Base-by-base conservation (phyloP, 148 eudicot species). In the Polygonum maritimum region DNA sequence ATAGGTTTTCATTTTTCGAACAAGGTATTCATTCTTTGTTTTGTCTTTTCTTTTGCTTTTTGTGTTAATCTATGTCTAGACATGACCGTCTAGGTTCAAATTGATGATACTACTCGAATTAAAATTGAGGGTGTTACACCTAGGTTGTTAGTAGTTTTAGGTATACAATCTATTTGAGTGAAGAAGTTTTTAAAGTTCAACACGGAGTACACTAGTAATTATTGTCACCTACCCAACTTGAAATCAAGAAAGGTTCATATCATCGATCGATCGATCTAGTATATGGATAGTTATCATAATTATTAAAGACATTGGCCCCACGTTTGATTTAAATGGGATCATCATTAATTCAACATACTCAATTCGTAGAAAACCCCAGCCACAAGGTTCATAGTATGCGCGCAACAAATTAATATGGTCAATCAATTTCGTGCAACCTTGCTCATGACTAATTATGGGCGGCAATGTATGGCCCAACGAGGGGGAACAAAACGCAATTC, bases 281-380 rank as follows among this genome's bases (percentile, higher is more conserved):
- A 26, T 26, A 54, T 54, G 21, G 19, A 8, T 54, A 54, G 60
- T 54, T 52, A 54, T n/a, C 5, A 54, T 54, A 5, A n/a, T 54
- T 18, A n/a, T 54, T 18, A 21, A 54, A 54, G 60, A 4, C 60
- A 54, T 54, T 54, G 67, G 5, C 16, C 67, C 67, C 67, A 60
- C 67, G 67, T 22, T 13, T 8, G 36, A 63, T 35, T 13, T 13
- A 33, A 3, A 63, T 12, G 35, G 39, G 40, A 8, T 10, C 16
- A 8, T 10, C 16, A 49, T 49, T 12, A 26, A 35, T 14, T 3
- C 31, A 65, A 33, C 44, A 13, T 36, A 65, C 18, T 12, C 22
- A 54, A 54, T 26, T 11, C 26, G 33, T 39, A 35, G 33, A 40
- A 19, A 73, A 73, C 75, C 75, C 75, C 48, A 73, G 75, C 75